Conservation (phyloP, 495 filamentous ascomycete species). For the Parathielavia appendiculata region DNA sequence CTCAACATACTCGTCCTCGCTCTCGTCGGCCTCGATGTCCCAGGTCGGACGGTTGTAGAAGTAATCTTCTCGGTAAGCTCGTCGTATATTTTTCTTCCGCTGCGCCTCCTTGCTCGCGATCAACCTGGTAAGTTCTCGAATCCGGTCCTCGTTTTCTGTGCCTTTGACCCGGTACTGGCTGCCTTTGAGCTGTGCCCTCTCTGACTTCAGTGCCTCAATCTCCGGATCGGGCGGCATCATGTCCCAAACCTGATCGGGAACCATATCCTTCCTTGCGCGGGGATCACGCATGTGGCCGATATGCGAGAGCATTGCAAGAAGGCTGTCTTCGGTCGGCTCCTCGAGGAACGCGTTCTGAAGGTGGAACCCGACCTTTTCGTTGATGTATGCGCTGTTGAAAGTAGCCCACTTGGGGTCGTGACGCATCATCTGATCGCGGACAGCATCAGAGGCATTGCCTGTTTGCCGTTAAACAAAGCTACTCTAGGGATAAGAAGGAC, state of each 20-base stretch:
- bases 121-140: conserved; percentile 13
- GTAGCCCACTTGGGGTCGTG: conserved; percentile 24
- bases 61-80: conserved; percentile 24
- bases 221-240: conserved; percentile 20
- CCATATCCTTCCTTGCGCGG: background rate
- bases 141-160: conserved; percentile 12
- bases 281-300: conserved; percentile 23
- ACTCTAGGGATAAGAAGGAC: conserved; percentile 7
- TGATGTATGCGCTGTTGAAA: background rate
- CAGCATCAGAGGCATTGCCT: conserved; percentile 9
- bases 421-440: conserved; percentile 23
- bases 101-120: conserved; percentile 18
- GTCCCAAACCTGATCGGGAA: conserved; percentile 25
- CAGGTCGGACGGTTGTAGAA: conserved; percentile 28
- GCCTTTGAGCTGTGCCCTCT: conserved; percentile 25
- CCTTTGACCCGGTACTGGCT: conserved; percentile 20
- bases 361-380: conserved; percentile 18
- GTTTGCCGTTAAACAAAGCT: conserved; percentile 8
- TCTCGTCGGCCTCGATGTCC: conserved; percentile 20
- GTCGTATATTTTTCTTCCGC: conserved; percentile 14
- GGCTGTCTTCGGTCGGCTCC: conserved; percentile 13
- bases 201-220: conserved; percentile 21
- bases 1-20: background rate
- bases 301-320: conserved; percentile 22
- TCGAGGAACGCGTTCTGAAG: conserved; percentile 22